phyloP scores from a whole-genome alignment of 257 asterid species.

The Perilla frutescens region DNA sequence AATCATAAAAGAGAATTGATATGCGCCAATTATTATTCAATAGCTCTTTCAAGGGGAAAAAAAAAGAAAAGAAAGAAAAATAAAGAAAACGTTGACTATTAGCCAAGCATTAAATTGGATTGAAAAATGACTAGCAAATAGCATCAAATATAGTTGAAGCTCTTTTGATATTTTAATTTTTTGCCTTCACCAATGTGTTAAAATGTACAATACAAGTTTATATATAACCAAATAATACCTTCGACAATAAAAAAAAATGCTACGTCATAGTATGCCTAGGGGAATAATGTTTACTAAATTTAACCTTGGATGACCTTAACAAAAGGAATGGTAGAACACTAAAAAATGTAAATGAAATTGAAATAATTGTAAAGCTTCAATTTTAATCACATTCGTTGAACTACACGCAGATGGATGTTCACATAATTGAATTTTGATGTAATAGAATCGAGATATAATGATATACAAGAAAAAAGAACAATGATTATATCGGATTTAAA shows the following conservation, averaged over 20 bases:
- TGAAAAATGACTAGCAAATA: neutral
- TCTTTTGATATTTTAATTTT: neutral
- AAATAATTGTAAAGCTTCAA: neutral
- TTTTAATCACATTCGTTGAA: neutral
- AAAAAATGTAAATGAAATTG: neutral
- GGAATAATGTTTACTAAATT: neutral
- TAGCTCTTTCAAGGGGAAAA: neutral
- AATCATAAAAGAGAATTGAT: neutral
- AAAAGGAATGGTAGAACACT: neutral
- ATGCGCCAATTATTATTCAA: neutral
- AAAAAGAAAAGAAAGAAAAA: too few relatives aligned
- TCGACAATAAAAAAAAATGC: too few relatives aligned
- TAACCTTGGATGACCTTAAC: neutral
- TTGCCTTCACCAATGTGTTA: neutral
- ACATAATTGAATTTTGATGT: neutral
- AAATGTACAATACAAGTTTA: neutral
- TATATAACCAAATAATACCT: too few relatives aligned
- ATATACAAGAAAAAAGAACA: neutral
- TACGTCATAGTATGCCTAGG: neutral
- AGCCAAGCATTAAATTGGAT: too few relatives aligned
- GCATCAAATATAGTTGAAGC: constrained; percentile 1
- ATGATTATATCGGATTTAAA: neutral
- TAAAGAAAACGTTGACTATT: too few relatives aligned
- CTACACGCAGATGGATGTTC: neutral
- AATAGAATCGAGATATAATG: neutral